Percentiles rank a stretch among this genome's conserved stretches.
Evolutionary conservation across 2,329 filamentous ascomycete genomes (phyloP).

Genomic region (Shiraia sp.): DNA sequence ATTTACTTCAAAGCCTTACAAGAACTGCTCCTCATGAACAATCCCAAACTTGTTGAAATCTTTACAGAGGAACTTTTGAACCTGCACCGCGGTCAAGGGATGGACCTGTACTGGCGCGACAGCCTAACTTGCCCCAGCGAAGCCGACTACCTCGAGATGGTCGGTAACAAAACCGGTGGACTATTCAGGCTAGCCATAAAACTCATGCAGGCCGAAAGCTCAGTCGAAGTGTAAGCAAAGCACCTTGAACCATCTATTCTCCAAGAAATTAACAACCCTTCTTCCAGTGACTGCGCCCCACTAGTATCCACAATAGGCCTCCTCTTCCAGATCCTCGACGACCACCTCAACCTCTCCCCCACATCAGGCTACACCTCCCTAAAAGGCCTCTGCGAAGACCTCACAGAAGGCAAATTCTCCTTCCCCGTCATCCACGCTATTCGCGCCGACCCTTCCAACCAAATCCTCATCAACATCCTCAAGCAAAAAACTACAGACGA

Average conservation of each 20-base stretch:
- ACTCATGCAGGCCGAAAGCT: constrained; percentile 79
- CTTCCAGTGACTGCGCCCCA: constrained; percentile 69
- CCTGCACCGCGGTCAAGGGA: constrained; percentile 83
- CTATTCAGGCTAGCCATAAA: constrained; percentile 84
- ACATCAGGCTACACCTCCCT: constrained; percentile 71
- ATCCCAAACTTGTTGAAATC: constrained; percentile 68
- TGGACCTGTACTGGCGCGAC: constrained; percentile 91
- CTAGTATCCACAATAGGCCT: constrained; percentile 85
- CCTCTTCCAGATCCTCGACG: constrained; percentile 88
- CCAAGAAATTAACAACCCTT: constrained; percentile 2
- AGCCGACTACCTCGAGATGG: constrained; percentile 93
- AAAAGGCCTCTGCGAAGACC: constrained; percentile 92
- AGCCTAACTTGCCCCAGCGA: constrained; percentile 81
- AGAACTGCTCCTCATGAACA: constrained; percentile 72
- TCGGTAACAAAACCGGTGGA: constrained; percentile 86
- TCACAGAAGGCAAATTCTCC: constrained; percentile 96
- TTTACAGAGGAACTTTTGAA: constrained; percentile 84
- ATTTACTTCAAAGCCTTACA: constrained; percentile 81
- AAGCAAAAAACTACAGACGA: constrained; percentile 86
- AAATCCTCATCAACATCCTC: constrained; percentile 87
- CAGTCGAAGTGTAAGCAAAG: constrained; percentile 48
- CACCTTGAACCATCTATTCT: background rate
- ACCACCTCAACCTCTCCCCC: constrained; percentile 81
- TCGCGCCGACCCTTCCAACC: constrained; percentile 70
- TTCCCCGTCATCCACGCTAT: constrained; percentile 96